Conservation (phyloP, 176 grass and related monocot species). For the Avena insularis region DNA sequence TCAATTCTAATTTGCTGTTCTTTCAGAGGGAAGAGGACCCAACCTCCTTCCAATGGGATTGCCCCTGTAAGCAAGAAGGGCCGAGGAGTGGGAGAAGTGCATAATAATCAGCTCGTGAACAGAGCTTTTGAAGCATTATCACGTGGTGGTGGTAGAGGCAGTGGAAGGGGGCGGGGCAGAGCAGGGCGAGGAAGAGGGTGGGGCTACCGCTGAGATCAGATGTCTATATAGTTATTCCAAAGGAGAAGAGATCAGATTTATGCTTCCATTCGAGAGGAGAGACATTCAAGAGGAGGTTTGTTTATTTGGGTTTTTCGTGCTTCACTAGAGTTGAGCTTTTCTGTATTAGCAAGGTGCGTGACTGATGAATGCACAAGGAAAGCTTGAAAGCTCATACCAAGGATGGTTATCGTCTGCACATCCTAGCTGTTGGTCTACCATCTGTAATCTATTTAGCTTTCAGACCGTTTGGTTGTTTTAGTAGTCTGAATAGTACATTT, state of each 20-base stretch:
- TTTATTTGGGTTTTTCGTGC: conserved; percentile 6
- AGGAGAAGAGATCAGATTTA: conserved; percentile 22
- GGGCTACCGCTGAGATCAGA: conserved; percentile 66
- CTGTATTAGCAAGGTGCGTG: conserved; percentile 26
- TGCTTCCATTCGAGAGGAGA: conserved; percentile 39
- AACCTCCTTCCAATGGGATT: conserved; percentile 61
- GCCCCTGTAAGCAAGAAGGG: conserved; percentile 70
- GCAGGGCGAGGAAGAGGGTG: conserved; percentile 80
- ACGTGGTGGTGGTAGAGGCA: conserved; percentile 72
- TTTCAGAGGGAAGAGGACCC: conserved; percentile 75
- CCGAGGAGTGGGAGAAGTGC: conserved; percentile 57
- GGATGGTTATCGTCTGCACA: conserved; percentile 5
- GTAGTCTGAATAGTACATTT: conserved; percentile 16
- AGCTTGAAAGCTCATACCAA: not conserved
- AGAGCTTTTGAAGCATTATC: conserved; percentile 93
- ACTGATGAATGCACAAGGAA: conserved; percentile 32
- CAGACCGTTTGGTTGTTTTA: not conserved
- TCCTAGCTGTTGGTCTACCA: not conserved
- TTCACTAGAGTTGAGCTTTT: not conserved
- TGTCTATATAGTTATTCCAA: conserved; percentile 14
- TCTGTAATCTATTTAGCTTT: not conserved
- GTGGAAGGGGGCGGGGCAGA: conserved; percentile 71
- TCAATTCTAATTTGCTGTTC: conserved; percentile 21
- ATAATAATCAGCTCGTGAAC: conserved; percentile 83
- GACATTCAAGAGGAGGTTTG: not conserved